These are phyloP conservation scores for Petunia hybrid DNA, from an alignment of 305 asterid species.

Conservation along the genomic window DNA sequence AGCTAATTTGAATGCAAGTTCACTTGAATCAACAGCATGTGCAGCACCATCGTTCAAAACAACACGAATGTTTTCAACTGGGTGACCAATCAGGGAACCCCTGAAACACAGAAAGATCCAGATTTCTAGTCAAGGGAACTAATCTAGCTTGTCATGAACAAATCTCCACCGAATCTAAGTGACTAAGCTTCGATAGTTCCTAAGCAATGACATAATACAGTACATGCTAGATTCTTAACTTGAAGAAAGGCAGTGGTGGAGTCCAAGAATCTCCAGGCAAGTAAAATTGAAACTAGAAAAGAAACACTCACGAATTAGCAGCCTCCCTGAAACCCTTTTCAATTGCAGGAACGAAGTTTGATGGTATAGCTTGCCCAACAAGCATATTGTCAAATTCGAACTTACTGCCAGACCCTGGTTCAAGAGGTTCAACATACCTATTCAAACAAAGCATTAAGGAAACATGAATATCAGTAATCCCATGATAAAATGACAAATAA, in stretches of 20 bases:
- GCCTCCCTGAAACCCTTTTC: constrained; percentile 99
- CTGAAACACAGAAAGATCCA: constrained; percentile 54
- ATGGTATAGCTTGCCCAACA: constrained; percentile 90
- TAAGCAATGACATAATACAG: constrained; percentile 20
- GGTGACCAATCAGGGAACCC: constrained; percentile 98
- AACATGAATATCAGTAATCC: constrained; percentile 21
- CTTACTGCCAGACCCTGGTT: constrained; percentile 74
- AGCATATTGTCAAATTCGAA: constrained; percentile 89
- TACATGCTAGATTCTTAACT: background rate
- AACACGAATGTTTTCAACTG: constrained; percentile 90
- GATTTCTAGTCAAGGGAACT: constrained; percentile 21
- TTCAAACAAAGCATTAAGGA: constrained; percentile 35
- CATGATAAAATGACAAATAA: background rate
- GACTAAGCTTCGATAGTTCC: background rate
- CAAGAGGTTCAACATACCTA: constrained; percentile 95
- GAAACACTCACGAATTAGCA: constrained; percentile 83
- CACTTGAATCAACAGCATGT: constrained; percentile 99
- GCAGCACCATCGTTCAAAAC: constrained; percentile 92
- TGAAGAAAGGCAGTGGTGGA: constrained; percentile 10
- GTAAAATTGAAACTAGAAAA: constrained; percentile 31
- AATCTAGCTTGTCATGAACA: background rate
- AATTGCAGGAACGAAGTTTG: constrained; percentile 91
- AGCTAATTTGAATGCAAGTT: constrained; percentile 98
- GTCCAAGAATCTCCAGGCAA: background rate
- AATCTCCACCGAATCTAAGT: background rate